A percentile compares a stretch with the other conserved stretches of the same genome.
Evolutionary conservation across 2,329 filamentous ascomycete genomes (phyloP).

Genomic region (Dactylellina leptospora): DNA sequence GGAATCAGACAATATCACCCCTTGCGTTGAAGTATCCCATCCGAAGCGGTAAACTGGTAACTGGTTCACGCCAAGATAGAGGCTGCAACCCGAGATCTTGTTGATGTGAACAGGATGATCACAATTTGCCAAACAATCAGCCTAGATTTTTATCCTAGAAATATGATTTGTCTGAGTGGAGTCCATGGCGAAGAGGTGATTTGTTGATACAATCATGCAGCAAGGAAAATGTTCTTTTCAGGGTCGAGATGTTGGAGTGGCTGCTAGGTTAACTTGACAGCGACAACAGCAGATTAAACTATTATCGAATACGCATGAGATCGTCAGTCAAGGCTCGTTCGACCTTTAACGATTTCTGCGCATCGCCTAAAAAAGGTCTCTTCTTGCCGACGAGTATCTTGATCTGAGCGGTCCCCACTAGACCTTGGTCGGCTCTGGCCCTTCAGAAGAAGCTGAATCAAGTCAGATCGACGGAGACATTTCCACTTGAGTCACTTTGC

Average conservation of each 20-base stretch:
- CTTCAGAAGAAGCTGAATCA: constrained; percentile 24
- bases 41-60: constrained; percentile 33
- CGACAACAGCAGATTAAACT: constrained; percentile 37
- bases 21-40: constrained; percentile 33
- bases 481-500: constrained; percentile 40
- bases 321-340: constrained; percentile 27
- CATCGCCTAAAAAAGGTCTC: constrained; percentile 41
- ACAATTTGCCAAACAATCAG: constrained; percentile 44
- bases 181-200: constrained; percentile 5
- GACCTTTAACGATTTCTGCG: constrained; percentile 36
- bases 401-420: constrained; percentile 14
- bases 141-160: constrained; percentile 24
- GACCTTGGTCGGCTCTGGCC: constrained; percentile 27
- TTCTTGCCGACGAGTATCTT: constrained; percentile 41
- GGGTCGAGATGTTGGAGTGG: constrained; percentile 47
- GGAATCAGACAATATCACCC: constrained; percentile 7
- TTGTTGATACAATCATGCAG: constrained; percentile 33
- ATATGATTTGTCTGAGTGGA: constrained; percentile 15
- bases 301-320: constrained; percentile 35
- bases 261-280: constrained; percentile 46
- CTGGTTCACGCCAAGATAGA: constrained; percentile 31
- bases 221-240: constrained; percentile 22
- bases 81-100: constrained; percentile 30
- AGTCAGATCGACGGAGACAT: constrained; percentile 35
- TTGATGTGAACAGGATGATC: constrained; percentile 36